phyloP scores from a whole-genome alignment of 176 grass and related monocot genomes.

The Triticum dicoccoides region DNA sequence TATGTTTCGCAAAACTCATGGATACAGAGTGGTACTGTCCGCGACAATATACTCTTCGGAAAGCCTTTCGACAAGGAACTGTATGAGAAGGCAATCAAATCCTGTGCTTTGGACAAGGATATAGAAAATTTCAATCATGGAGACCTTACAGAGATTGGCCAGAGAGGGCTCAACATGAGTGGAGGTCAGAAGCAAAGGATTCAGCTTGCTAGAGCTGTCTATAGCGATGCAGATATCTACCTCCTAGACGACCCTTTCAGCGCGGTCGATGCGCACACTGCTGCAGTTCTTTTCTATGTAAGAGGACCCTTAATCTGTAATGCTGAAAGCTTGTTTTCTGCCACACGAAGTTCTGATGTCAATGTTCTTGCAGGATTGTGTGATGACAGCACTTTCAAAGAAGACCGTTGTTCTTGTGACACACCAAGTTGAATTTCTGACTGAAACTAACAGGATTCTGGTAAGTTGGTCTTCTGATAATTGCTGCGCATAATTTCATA shows the following conservation, averaged over 20 bases:
- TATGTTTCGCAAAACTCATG: conserved; percentile 92
- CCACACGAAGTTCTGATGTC: neutral
- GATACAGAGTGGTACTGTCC: conserved; percentile 90
- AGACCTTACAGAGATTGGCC: conserved; percentile 88
- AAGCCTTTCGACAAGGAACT: conserved; percentile 56
- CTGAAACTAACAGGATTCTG: conserved; percentile 67
- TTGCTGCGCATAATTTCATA: neutral
- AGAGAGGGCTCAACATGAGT: conserved; percentile 98
- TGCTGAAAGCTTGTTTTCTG: neutral
- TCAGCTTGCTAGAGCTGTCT: conserved; percentile 92
- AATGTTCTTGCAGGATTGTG: conserved; percentile 75
- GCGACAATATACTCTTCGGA: conserved; percentile 91
- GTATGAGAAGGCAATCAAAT: conserved; percentile 66
- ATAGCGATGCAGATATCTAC: conserved; percentile 74
- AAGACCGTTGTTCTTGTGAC: conserved; percentile 95
- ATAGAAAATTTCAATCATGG: conserved; percentile 75
- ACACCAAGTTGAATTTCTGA: conserved; percentile 89
- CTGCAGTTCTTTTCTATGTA: conserved; percentile 88
- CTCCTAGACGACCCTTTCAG: conserved; percentile 95
- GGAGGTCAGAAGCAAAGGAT: conserved; percentile 98
- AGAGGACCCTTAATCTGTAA: conserved; percentile 8
- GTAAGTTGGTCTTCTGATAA: conserved; percentile 32
- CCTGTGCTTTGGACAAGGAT: conserved; percentile 87
- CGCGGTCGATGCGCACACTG: conserved; percentile 85
- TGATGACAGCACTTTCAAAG: conserved; percentile 75